Evolutionary conservation across 257 asterid species (phyloP), one percentile per base, ranked within the genome.

Genomic region (Gynochthodes officinalis): DNA sequence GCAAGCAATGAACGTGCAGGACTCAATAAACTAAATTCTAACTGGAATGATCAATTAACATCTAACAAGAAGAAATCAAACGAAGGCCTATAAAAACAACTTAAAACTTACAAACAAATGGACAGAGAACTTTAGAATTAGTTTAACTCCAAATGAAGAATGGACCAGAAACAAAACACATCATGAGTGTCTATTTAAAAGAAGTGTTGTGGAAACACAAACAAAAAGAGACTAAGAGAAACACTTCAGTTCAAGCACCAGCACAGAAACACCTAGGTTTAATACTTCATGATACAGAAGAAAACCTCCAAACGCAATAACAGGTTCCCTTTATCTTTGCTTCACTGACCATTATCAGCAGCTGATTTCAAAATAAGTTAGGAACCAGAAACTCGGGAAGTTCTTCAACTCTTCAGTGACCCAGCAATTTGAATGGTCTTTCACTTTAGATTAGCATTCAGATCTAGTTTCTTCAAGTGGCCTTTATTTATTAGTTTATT

Each of bases 231-330:
- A 62, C 28, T 18, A 18, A 19, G 18, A 52, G 54, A 40, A 35
- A 35, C 30, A 35, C 37, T 43, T 11, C 63, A 62, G 14, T 44
- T 43, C 30, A 25, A 70, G 48, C 39, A 49, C 39, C 64, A 15
- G 25, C 43, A 16, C 4, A 9, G 43, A 46, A 13, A 18, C 19
- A 0, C 35, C 18, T n/a, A n/a, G n/a, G n/a, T n/a, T n/a, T n/a
- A n/a, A n/a, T n/a, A n/a, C n/a, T n/a, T n/a, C n/a, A n/a, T 53
- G 58, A 61, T 16, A 37, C 63, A 33, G 46, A 6, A 30, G 42
- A 8, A 61, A 72, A 46, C 7, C 39, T 32, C 69, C 69, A 44
- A n/a, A 48, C 14, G 21, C 69, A 60, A 72, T 32, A 61, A 44
- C 39, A 27, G 27, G 30, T 73, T n/a, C n/a, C n/a, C n/a, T n/a